Percentiles rank a stretch among this genome's conserved stretches.
These are phyloP conservation scores for Spongispora temasekensis DNA, from an alignment of 1,284 basidiomycete species.

Conservation along the genomic window DNA sequence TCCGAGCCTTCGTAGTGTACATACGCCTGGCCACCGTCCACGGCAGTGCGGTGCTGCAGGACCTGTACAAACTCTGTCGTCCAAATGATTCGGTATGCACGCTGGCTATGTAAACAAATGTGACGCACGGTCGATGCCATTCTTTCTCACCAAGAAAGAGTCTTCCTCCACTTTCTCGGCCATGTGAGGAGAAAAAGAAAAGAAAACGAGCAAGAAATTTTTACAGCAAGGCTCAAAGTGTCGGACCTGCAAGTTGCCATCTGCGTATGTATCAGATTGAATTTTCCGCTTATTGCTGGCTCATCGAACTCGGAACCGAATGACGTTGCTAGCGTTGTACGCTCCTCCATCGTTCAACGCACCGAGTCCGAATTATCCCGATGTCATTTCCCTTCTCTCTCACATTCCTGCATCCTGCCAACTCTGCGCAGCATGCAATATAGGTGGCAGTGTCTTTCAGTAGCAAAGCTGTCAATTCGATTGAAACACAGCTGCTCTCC, in stretches of 20 bases:
- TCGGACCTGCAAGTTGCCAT: slow-evolving; percentile 16
- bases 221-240: slow-evolving; percentile 1
- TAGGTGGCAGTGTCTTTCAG: too few species aligned
- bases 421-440: too few species aligned
- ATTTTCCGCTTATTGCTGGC: too few species aligned
- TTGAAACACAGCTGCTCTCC: too few species aligned
- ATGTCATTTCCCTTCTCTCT: too few species aligned
- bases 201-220: neutral
- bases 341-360: too few species aligned
- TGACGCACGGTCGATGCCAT: slow-evolving; percentile 49
- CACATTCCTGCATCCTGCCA: too few species aligned
- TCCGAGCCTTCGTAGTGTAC: slow-evolving; percentile 71
- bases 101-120: slow-evolving; percentile 17
- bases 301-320: too few species aligned
- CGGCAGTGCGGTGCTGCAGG: slow-evolving; percentile 44
- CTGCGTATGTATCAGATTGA: neutral
- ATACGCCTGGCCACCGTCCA: slow-evolving; percentile 59
- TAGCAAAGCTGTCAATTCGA: too few species aligned
- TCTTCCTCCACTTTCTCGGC: slow-evolving; percentile 12
- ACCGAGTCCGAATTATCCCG: too few species aligned
- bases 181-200: slow-evolving; percentile 16
- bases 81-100: slow-evolving; percentile 17
- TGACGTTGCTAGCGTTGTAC: too few species aligned
- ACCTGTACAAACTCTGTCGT: slow-evolving; percentile 36
- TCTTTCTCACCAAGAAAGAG: slow-evolving; percentile 42